These are phyloP conservation scores for Mayamaea pseudoterrestris DNA, from an alignment of 108 stramenopile species.

Conservation along the genomic window DNA sequence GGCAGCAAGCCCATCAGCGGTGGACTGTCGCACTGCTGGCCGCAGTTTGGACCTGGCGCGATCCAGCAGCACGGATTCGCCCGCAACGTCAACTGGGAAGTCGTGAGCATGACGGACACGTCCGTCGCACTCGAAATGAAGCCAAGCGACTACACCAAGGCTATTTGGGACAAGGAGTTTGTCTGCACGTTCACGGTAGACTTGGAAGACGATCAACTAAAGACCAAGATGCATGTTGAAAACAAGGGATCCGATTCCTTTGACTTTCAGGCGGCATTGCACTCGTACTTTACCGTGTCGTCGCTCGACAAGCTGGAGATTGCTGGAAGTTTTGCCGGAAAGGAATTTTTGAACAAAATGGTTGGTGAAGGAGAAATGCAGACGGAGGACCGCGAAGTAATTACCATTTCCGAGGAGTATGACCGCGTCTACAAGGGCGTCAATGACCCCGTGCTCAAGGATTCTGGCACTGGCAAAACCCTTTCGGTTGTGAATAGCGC, in stretches of 20 bases:
- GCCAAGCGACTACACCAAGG: constrained; percentile 85
- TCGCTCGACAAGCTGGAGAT: constrained; percentile 81
- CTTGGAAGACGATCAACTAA: constrained; percentile 64
- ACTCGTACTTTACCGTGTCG: constrained; percentile 92
- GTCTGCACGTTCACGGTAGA: constrained; percentile 70
- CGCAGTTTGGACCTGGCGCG: constrained; percentile 80
- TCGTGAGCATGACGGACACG: constrained; percentile 58
- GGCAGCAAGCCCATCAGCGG: constrained; percentile 94
- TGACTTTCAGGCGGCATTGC: constrained; percentile 91
- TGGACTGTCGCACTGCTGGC: constrained; percentile 92
- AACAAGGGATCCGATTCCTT: constrained; percentile 79
- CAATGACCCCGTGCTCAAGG: constrained; percentile 82
- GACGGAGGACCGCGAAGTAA: constrained; percentile 68
- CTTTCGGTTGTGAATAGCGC: constrained; percentile 67
- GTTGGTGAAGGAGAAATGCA: constrained; percentile 80
- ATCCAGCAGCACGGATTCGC: constrained; percentile 98
- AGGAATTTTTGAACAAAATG: constrained; percentile 84
- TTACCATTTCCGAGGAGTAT: constrained; percentile 82
- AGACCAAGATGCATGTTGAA: constrained; percentile 78
- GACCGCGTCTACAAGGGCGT: constrained; percentile 92
- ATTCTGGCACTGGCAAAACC: constrained; percentile 75
- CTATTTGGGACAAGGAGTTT: constrained; percentile 95
- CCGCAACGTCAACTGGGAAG: constrained; percentile 90
- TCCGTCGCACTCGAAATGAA: constrained; percentile 67
- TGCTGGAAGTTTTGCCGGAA: constrained; percentile 78